Evolutionary conservation across 1,284 basidiomycete species (phyloP).

Genomic region (Wallemia ichthyophaga): DNA sequence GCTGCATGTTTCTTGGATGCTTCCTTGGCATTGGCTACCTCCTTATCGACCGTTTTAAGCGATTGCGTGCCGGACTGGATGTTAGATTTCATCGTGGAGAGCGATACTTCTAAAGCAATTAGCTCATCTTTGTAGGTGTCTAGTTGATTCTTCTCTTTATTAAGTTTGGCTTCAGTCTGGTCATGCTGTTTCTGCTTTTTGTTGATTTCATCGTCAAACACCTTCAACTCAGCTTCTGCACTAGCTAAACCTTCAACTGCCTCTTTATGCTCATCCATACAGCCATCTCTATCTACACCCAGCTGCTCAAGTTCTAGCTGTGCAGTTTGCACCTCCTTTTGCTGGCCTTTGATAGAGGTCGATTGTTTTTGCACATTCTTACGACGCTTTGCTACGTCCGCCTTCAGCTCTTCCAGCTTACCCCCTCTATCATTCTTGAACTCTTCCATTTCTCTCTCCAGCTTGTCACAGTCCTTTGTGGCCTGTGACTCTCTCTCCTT

Average conservation of each 20-base stretch:
- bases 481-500: constrained; percentile 48
- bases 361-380: constrained; percentile 47
- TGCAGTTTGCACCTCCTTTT: constrained; percentile 66
- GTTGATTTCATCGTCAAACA: not conserved
- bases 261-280: constrained; percentile 30
- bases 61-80: constrained; percentile 40
- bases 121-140: constrained; percentile 67
- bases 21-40: constrained; percentile 20
- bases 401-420: constrained; percentile 77
- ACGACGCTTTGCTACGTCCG: constrained; percentile 51
- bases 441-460: constrained; percentile 90
- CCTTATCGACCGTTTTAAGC: constrained; percentile 28
- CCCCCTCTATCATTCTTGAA: constrained; percentile 96
- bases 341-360: constrained; percentile 47
- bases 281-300: constrained; percentile 16
- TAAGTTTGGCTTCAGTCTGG: constrained; percentile 38
- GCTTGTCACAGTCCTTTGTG: constrained; percentile 43
- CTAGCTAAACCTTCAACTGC: constrained; percentile 25
- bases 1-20: constrained; percentile 12
- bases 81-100: constrained; percentile 50
- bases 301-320: constrained; percentile 44
- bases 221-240: constrained; percentile 9
- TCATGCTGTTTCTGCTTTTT: constrained; percentile 24
- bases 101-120: constrained; percentile 42
- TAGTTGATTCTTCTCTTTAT: constrained; percentile 55